phyloP scores from a whole-genome alignment of 495 filamentous ascomycete genomes.

The Penicillium macrosclerotiorum region DNA sequence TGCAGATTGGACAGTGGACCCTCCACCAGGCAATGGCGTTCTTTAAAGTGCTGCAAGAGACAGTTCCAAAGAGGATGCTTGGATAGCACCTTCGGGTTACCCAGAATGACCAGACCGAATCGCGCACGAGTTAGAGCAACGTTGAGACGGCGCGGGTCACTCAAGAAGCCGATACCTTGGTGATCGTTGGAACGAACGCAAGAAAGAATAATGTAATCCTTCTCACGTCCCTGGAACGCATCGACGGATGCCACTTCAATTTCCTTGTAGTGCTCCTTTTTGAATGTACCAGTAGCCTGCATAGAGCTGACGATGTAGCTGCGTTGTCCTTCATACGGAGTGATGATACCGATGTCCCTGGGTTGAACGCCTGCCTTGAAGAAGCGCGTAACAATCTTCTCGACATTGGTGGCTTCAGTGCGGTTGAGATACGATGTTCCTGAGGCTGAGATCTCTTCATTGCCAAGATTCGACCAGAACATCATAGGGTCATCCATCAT shows the following conservation, averaged over 20 bases:
- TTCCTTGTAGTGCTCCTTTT: conserved; percentile 98
- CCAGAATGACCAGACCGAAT: conserved; percentile 92
- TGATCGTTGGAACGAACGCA: conserved; percentile 99
- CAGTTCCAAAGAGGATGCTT: conserved; percentile 99
- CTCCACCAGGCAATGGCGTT: conserved; percentile 92
- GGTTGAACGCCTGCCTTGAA: conserved; percentile 99
- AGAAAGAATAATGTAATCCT: conserved; percentile 97
- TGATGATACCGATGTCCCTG: conserved; percentile 92
- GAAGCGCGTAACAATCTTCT: conserved; percentile 97
- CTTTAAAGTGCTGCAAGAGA: conserved; percentile 95
- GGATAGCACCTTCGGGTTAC: conserved; percentile 95
- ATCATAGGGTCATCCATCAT: conserved; percentile 95
- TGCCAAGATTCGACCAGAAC: conserved; percentile 99
- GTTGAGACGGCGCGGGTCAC: conserved; percentile 95
- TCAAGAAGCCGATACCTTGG: conserved; percentile 98
- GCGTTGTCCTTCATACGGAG: conserved; percentile 96
- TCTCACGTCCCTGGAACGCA: conserved; percentile 98
- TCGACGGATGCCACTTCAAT: conserved; percentile 98
- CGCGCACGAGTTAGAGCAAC: conserved; percentile 98
- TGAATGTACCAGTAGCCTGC: conserved; percentile 95
- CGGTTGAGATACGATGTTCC: conserved; percentile 98
- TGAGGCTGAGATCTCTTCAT: conserved; percentile 96
- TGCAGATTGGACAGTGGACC: conserved; percentile 96
- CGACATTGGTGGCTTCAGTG: conserved; percentile 94
- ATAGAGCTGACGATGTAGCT: conserved; percentile 99